These are phyloP conservation scores for Blastocladiella emersonii DNA, from an alignment of 371 early-diverging fungal genomes.

Conservation along the genomic window DNA sequence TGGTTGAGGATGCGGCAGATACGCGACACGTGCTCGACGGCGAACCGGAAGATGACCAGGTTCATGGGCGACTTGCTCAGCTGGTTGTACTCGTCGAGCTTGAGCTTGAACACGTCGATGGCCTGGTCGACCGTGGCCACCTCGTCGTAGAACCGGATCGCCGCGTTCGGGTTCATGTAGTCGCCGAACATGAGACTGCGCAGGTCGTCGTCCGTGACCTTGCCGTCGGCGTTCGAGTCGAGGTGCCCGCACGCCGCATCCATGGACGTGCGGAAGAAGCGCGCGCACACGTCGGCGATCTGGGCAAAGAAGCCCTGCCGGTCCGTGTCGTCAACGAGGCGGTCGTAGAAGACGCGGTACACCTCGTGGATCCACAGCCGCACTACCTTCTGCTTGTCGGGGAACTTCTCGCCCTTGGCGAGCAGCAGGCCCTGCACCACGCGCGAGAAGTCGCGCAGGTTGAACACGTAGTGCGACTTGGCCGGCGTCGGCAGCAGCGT, in stretches of 20 bases:
- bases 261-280: slow-evolving; percentile 31
- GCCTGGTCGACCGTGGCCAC: slow-evolving; percentile 24
- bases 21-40: slow-evolving; percentile 38
- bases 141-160: slow-evolving; percentile 32
- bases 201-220: slow-evolving; percentile 38
- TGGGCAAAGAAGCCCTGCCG: slow-evolving; percentile 26
- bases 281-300: slow-evolving; percentile 26
- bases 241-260: slow-evolving; percentile 30
- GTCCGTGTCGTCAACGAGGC: slow-evolving; percentile 28
- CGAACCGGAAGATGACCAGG: slow-evolving; percentile 42
- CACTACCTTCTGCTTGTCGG: slow-evolving; percentile 27
- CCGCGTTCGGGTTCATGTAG: slow-evolving; percentile 25
- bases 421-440: slow-evolving; percentile 34
- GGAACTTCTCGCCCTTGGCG: slow-evolving; percentile 28
- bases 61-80: slow-evolving; percentile 35
- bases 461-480: slow-evolving; percentile 46
- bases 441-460: slow-evolving; percentile 40
- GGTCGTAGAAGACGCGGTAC: slow-evolving; percentile 38
- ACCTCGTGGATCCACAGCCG: slow-evolving; percentile 38
- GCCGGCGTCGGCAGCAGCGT: slow-evolving; percentile 40
- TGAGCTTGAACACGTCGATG: slow-evolving; percentile 26
- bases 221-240: slow-evolving; percentile 26
- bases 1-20: slow-evolving; percentile 40
- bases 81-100: slow-evolving; percentile 37
- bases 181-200: slow-evolving; percentile 40